Percentiles rank a stretch among this genome's conserved stretches.
These are phyloP conservation scores for Neopestalotiopsis sp. DNA, from an alignment of 2,329 filamentous ascomycete genomes.

Conservation along the genomic window DNA sequence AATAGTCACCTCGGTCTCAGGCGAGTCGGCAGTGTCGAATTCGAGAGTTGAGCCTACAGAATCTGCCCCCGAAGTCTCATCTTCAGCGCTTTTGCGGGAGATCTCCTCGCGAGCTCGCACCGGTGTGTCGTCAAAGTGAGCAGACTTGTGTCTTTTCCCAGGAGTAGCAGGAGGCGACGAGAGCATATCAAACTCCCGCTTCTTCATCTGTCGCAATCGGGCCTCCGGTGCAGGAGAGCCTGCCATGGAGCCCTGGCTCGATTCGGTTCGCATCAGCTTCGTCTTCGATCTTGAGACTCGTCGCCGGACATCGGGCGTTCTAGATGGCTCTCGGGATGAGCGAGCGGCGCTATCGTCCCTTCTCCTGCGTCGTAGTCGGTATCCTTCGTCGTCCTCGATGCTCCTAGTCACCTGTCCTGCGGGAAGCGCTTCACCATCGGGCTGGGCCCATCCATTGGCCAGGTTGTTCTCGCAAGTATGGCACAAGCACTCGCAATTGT, in stretches of 20 bases:
- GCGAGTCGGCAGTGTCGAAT: slow-evolving; percentile 35
- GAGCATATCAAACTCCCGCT: slow-evolving; percentile 48
- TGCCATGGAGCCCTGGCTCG: slow-evolving; percentile 40
- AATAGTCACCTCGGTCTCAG: slow-evolving; percentile 52
- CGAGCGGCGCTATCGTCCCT: slow-evolving; percentile 55
- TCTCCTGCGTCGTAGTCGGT: slow-evolving; percentile 60
- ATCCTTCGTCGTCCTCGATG: slow-evolving; percentile 60
- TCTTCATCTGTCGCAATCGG: slow-evolving; percentile 42
- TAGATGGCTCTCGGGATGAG: slow-evolving; percentile 61
- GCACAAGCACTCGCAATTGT: slow-evolving; percentile 95
- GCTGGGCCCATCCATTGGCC: slow-evolving; percentile 81
- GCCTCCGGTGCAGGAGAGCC: slow-evolving; percentile 37
- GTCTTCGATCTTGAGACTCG: slow-evolving; percentile 48
- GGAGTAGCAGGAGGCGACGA: slow-evolving; percentile 62
- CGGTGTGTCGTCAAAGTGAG: slow-evolving; percentile 35
- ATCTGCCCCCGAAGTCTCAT: slow-evolving; percentile 30
- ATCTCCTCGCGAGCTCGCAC: slow-evolving; percentile 33
- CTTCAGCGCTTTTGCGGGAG: slow-evolving; percentile 46
- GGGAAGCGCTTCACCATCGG: slow-evolving; percentile 38
- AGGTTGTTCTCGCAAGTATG: slow-evolving; percentile 78
- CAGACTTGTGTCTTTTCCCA: slow-evolving; percentile 52
- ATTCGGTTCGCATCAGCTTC: slow-evolving; percentile 39
- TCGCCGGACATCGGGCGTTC: slow-evolving; percentile 60
- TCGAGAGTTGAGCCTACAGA: slow-evolving; percentile 35
- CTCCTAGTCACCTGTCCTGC: slow-evolving; percentile 52